Evolutionary conservation across 1,284 basidiomycete genomes (phyloP), one percentile per base, ranked within the genome.

Genomic region (Fomes fomentarius): DNA sequence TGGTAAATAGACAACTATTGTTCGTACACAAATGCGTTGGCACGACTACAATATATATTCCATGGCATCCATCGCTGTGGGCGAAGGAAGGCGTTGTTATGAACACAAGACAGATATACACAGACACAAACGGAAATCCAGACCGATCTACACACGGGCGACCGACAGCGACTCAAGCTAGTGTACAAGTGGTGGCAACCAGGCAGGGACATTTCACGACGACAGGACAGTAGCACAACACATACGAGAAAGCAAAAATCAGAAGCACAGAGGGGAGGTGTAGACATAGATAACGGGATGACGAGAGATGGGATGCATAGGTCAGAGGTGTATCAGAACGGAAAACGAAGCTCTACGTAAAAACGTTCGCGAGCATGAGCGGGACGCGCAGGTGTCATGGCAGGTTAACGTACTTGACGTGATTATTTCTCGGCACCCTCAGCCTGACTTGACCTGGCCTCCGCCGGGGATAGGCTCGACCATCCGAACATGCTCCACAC

Each of bases 401-500:
- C 39, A 41, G 31, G 38, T 41, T 33, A 26, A 52, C 51, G 51
- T 47, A 52, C 44, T 47, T 35, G 44, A 46, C 39, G 44, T 33
- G 44, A 42, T 33, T 41, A 28, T 39, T 15, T 17, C 17, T n/a
- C 41, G 26, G 47, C 47, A 19, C 19, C 26, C 21, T 52, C 51
- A 61, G 21, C 55, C 56, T 26, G 56, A 53, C 57, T 63, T 63
- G 14, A 54, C 58, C 47, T 63, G 62, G 14, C 46, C 52, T n/a
- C n/a, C n/a, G 28, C 57, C 54, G 14, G 57, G 53, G 24, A 63
- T 48, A n/a, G 50, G 59, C 43, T 67, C 60, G n/a, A n/a, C 40
- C 58, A 63, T 54, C 31, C 64, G 57, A 14, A 54, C 57, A 24
- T 55, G 45, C 28, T 66, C 65, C n/a, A 61, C 30, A 21, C 61